A percentile compares a stretch with the other conserved stretches of the same genome.
Conservation (phyloP, 495 filamentous ascomycete species). For the Lentithecium fluviatile region DNA sequence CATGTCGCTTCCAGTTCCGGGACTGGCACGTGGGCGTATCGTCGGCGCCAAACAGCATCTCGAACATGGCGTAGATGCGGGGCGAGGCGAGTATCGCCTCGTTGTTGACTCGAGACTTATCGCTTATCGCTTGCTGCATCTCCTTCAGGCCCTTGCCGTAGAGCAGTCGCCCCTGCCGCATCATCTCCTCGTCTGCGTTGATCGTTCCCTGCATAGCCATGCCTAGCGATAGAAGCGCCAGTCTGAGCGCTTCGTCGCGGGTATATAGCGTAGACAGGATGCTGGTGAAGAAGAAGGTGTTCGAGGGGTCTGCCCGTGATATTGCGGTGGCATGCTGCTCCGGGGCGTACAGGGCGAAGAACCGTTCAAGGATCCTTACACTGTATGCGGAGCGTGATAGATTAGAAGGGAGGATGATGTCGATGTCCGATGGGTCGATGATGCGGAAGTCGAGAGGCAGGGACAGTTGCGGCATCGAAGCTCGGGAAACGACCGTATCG, state of each 20-base stretch:
- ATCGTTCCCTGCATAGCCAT: background rate
- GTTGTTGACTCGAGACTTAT: background rate
- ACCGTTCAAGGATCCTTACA: background rate
- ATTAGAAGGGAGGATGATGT: background rate
- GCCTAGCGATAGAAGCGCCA: background rate
- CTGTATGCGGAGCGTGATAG: background rate
- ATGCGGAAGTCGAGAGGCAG: too few relatives aligned
- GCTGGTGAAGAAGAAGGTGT: background rate
- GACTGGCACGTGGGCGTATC: background rate
- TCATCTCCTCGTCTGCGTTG: background rate
- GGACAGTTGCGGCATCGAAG: too few relatives aligned
- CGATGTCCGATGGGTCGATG: too few relatives aligned
- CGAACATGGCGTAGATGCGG: constrained; percentile 5
- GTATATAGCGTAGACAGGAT: background rate
- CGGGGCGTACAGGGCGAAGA: background rate
- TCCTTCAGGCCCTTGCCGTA: constrained; percentile 1
- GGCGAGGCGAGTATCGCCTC: constrained; percentile 1
- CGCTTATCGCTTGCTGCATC: background rate
- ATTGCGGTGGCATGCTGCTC: background rate
- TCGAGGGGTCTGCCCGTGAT: background rate
- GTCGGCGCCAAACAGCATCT: constrained; percentile 13
- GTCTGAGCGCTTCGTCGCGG: constrained; percentile 1
- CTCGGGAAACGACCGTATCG: too few relatives aligned
- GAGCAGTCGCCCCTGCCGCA: background rate
- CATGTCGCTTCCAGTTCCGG: constrained; percentile 3